These are phyloP conservation scores for Populus hybrid DNA, from an alignment of 441 rosid species.

Conservation along the genomic window DNA sequence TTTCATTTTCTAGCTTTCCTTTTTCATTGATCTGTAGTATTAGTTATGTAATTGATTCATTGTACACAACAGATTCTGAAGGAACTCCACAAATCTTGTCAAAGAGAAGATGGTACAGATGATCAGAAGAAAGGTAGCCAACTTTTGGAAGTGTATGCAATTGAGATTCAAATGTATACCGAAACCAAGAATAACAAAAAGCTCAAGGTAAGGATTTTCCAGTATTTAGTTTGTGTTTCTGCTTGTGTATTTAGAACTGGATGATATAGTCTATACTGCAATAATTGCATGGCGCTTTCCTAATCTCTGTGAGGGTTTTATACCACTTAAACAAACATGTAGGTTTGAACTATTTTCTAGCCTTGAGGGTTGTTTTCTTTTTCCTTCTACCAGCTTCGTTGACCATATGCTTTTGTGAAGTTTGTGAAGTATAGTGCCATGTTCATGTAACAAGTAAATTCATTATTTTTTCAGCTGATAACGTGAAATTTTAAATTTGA, in stretches of 20 bases:
- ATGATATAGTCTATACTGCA: not conserved
- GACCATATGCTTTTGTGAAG: not conserved
- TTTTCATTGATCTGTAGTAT: not conserved
- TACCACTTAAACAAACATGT: not conserved
- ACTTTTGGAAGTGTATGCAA: slow-evolving; percentile 94
- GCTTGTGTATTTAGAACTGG: slow-evolving; percentile 1
- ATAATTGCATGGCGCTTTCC: not conserved
- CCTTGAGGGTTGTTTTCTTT: not conserved
- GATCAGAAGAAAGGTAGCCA: slow-evolving; percentile 99
- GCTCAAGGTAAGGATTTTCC: slow-evolving; percentile 63
- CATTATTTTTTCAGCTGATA: not conserved
- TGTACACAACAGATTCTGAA: slow-evolving; percentile 61
- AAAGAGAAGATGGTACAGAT: slow-evolving; percentile 95
- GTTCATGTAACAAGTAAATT: not conserved
- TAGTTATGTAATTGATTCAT: slow-evolving; percentile 9
- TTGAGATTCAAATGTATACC: no score
- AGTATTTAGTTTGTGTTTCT: not conserved
- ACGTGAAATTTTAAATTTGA: not conserved
- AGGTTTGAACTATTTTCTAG: not conserved
- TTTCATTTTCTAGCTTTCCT: not conserved
- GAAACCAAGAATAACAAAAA: no score
- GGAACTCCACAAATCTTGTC: slow-evolving; percentile 96
- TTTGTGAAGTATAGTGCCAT: not conserved
- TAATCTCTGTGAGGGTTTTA: not conserved
- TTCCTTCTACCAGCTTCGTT: not conserved